Percentiles rank a stretch among this genome's conserved stretches.
Conservation (phyloP, 805 yeast genomes). For the Hanseniaspora lachancei region DNA sequence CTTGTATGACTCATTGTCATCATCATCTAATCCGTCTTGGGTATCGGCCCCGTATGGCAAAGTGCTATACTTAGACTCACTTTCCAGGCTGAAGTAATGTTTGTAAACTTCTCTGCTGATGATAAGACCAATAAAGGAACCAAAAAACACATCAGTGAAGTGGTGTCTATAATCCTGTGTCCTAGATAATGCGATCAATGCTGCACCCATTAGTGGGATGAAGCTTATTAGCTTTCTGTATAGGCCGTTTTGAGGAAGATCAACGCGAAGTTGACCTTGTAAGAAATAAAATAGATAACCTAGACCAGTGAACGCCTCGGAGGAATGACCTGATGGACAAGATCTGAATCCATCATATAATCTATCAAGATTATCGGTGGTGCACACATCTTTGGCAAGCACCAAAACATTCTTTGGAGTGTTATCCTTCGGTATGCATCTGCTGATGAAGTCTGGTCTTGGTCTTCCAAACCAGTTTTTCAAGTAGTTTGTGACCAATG, state of each 20-base stretch:
- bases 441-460: constrained; percentile 80
- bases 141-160: constrained; percentile 68
- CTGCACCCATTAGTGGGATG: constrained; percentile 55
- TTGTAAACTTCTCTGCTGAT: constrained; percentile 37
- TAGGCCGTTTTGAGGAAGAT: constrained; percentile 38
- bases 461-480: constrained; percentile 82
- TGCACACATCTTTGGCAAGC: constrained; percentile 52
- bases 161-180: constrained; percentile 92
- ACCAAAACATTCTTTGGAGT: constrained; percentile 46
- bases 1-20: not conserved
- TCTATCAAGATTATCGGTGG: constrained; percentile 33
- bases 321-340: constrained; percentile 73
- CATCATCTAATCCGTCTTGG: not conserved
- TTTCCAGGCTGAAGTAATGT: constrained; percentile 3
- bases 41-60: constrained; percentile 1
- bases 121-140: constrained; percentile 50
- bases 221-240: constrained; percentile 47
- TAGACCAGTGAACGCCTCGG: constrained; percentile 55
- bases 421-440: constrained; percentile 58
- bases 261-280: constrained; percentile 48
- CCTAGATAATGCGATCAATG: constrained; percentile 67
- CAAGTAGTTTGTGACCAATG: constrained; percentile 54
- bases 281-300: constrained; percentile 54
- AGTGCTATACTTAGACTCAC: not conserved
- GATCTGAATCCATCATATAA: constrained; percentile 65